Evolutionary conservation across 352 stramenopile species (phyloP), one percentile per base, ranked within the genome.

Genomic region (Globisporangium parvum): DNA sequence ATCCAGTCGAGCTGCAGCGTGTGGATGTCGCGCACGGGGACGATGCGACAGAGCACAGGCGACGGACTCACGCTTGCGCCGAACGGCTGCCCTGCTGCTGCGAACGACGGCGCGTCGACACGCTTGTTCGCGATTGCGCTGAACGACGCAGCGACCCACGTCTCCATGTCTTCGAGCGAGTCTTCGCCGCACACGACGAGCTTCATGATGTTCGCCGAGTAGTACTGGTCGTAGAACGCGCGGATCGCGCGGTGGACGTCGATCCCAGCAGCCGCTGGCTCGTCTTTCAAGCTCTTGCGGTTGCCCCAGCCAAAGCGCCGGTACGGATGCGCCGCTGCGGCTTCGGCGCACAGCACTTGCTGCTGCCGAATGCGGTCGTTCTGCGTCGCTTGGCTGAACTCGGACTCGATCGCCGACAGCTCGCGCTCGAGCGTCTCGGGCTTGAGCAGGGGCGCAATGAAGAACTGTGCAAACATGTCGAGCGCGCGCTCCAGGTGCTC

Each of bases 381-480:
- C 66, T 90, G 80, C 28, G 63, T 80, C 14, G 80, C 78, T 49
- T 94, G 81, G 47, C 66, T 81, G 57, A 96, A 96, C 66, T 97
- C 88, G 8, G 81, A 95, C 57, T 97, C 87, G 39, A 97, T 93
- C 11, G 84, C 78, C 12, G 75, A 78, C 24, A 96, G 63, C 57
- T 97, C 88, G 17, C 88, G 68, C 46, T 92, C 82, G 66, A 89
- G 81, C 18, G 75, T 74, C 31, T 93, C 82, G 11, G 75, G 64
- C 53, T 87, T 89, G 39, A 97, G 73, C 49, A 97, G 62, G 20
- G 93, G 93, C 21, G 71, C 75, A 51, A 97, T 89, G 73, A 98
- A 98, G 59, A 97, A 98, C 56, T 98, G 88, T 20, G 91, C 88
- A 71, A 98, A 98, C 68, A 95, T 97, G 55, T 96, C 86, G 10